Percentiles rank a stretch among this genome's conserved stretches.
Conservation (phyloP, 2,329 filamentous ascomycete species). For the Verticillium zaregamsianum region DNA sequence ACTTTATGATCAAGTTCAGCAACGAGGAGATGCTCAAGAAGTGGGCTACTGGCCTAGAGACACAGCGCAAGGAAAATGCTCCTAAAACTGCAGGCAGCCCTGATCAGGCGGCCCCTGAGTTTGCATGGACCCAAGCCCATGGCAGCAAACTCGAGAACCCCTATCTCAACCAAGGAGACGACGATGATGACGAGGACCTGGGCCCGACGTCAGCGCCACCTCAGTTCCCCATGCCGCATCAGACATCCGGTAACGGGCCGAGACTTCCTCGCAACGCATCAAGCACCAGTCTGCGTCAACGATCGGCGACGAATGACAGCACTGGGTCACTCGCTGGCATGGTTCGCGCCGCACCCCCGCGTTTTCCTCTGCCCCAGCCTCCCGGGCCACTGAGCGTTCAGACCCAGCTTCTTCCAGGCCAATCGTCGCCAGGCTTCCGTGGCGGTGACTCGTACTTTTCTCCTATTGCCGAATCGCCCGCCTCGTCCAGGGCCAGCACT, state of each 20-base stretch:
- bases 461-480: constrained; percentile 74
- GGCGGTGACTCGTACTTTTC: constrained; percentile 90
- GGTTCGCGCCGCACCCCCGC: constrained; percentile 59
- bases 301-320: constrained; percentile 73
- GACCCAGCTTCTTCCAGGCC: constrained; percentile 38
- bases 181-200: constrained; percentile 56
- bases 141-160: constrained; percentile 72
- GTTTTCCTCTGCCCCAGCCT: constrained; percentile 64
- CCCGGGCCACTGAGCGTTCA: constrained; percentile 65
- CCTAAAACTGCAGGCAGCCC: constrained; percentile 41
- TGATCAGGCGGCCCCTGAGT: constrained; percentile 62
- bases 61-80: constrained; percentile 63
- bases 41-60: constrained; percentile 78
- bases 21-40: constrained; percentile 93
- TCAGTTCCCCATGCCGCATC: constrained; percentile 26
- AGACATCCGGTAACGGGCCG: constrained; percentile 9
- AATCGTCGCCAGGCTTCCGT: constrained; percentile 57
- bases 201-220: constrained; percentile 30
- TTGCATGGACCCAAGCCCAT: constrained; percentile 72
- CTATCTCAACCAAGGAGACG: constrained; percentile 63
- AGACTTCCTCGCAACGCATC: constrained; percentile 62
- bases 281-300: constrained; percentile 68
- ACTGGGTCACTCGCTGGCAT: constrained; percentile 53
- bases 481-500: constrained; percentile 70
- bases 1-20: constrained; percentile 89